Evolutionary conservation across 2,329 filamentous ascomycete genomes (phyloP), one percentile per base, ranked within the genome.

Genomic region (Monilinia laxa): DNA sequence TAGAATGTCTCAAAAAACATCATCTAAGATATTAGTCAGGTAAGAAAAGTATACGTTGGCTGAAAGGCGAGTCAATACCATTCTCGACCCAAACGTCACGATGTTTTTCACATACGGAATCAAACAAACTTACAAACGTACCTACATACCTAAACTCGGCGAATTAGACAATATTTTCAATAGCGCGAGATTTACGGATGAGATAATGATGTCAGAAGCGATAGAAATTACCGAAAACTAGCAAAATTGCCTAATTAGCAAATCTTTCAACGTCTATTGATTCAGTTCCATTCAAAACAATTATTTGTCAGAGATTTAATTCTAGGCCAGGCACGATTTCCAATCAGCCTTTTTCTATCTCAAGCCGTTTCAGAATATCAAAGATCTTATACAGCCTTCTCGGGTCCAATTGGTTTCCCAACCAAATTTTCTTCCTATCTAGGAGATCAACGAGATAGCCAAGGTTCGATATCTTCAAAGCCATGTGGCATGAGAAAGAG

Each of bases 1-100:
- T 45, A 53, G 54, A 60, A 65, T 65, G 63, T 65, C 63, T 66
- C 49, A 66, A 66, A 62, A 62, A 47, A 35, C 49, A 28, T 47
- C 25, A 49, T 16, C 28, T 9, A 28, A 65, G 35, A 18, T 25
- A 35, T 65, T 59, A 65, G 54, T 65, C 35, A 42, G 47, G 54
- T 65, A 59, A 65, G 54, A 52, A 53, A 42, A 65, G 45, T 35
- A 31, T 20, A 57, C 42, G 28, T 31, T 49, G 18, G 40, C 54
- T 23, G 54, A 31, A 65, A 6, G 35, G 47, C 40, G 53, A 60
- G 53, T 60, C 45, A 45, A 40, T 31, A 59, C 53, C 35, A 31
- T 59, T 38, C 55, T 28, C 18, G 47, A 42, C 64, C 25, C 23
- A 53, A 60, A 45, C n/a, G 59, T 52, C 55, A 60, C 49, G 55